Conservation (phyloP, 139 green algal genomes). For the Coelastrella sp. region DNA sequence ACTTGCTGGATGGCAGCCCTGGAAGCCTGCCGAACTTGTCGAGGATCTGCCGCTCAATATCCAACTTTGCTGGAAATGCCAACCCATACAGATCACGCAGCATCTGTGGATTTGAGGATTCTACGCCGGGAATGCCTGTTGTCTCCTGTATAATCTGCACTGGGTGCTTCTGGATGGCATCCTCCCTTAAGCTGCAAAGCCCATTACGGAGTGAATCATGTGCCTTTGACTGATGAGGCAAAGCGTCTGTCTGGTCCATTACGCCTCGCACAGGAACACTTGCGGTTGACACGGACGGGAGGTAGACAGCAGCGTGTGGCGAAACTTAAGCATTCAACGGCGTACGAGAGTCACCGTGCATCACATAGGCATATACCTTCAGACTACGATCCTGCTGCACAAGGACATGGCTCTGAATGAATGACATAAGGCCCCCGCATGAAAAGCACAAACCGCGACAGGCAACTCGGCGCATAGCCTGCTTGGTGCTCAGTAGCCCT, state of each 20-base stretch:
- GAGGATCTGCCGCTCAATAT: conserved; percentile 88
- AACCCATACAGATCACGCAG: conserved; percentile 82
- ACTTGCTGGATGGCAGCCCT: conserved; percentile 69
- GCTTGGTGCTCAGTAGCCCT: no score
- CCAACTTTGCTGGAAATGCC: conserved; percentile 74
- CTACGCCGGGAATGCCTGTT: not conserved
- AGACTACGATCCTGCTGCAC: no score
- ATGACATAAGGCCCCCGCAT: no score
- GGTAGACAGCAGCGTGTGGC: no score
- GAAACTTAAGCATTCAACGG: no score
- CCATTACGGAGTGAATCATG: conserved; percentile 81
- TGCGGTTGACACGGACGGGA: no score
- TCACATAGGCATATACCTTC: no score
- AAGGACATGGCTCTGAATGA: no score
- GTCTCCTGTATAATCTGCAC: conserved; percentile 80
- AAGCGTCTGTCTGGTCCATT: not conserved
- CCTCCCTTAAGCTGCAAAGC: conserved; percentile 80
- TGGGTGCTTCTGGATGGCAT: conserved; percentile 66
- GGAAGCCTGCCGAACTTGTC: conserved; percentile 63
- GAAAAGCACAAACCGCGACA: no score
- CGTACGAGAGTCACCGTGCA: no score
- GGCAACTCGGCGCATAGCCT: no score
- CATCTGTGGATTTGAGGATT: conserved; percentile 61
- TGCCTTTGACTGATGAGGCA: conserved; percentile 70
- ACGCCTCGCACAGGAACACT: no score